Percentiles rank a stretch among this genome's conserved stretches.
Conservation (phyloP, 208 protist genomes). For the Blechomonas ayalai region DNA sequence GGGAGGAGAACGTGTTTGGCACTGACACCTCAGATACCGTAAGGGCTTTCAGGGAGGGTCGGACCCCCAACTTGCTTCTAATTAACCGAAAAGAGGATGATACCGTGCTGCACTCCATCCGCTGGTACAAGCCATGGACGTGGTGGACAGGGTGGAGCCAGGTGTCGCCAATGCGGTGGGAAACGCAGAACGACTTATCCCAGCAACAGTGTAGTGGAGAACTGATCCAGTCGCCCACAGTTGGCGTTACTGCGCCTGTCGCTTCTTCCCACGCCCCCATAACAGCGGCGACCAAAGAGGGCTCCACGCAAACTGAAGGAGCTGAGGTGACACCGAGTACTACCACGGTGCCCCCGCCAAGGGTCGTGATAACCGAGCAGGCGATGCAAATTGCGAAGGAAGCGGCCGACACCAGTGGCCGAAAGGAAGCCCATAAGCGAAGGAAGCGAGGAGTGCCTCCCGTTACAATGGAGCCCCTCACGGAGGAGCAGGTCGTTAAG, state of each 20-base stretch:
- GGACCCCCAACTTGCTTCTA: constrained; percentile 45
- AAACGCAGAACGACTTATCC: not conserved
- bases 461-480: constrained; percentile 31
- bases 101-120: constrained; percentile 19
- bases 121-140: constrained; percentile 68
- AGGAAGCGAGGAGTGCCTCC: constrained; percentile 34
- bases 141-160: constrained; percentile 45
- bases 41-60: constrained; percentile 9
- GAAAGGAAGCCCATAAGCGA: too few relatives aligned
- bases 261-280: not conserved
- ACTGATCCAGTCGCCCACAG: too few relatives aligned
- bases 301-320: not conserved
- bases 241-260: not conserved
- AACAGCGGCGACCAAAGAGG: not conserved
- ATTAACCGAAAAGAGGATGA: constrained; percentile 49
- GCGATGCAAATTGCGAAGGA: too few relatives aligned
- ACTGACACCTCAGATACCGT: constrained; percentile 12
- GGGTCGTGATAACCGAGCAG: too few relatives aligned
- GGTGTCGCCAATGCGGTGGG: constrained; percentile 34
- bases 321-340: not conserved
- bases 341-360: too few relatives aligned
- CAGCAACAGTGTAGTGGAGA: too few relatives aligned
- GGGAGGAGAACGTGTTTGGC: constrained; percentile 50
- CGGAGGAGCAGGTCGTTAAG: constrained; percentile 16
- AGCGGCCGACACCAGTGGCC: too few relatives aligned